phyloP scores from a whole-genome alignment of 108 stramenopile genomes.

The Cyclotella cryptica region DNA sequence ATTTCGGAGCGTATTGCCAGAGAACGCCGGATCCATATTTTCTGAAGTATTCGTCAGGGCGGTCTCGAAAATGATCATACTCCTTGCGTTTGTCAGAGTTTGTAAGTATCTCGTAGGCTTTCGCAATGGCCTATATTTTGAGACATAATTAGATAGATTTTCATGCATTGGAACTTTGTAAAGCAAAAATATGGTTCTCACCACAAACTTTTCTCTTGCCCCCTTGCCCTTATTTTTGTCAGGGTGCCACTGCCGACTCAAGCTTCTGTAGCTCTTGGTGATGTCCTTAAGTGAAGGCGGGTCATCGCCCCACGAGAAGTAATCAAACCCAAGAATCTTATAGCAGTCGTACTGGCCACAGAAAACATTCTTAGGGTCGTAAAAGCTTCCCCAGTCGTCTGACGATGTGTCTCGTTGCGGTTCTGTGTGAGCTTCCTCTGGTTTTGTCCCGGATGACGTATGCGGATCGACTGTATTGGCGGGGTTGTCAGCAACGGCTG shows the following conservation, averaged over 20 bases:
- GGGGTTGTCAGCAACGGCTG: too few species aligned
- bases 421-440: too few species aligned
- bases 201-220: conserved; percentile 86
- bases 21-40: conserved; percentile 81
- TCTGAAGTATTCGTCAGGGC: conserved; percentile 81
- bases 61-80: conserved; percentile 82
- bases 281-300: conserved; percentile 76
- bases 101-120: conserved; percentile 86
- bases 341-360: conserved; percentile 92
- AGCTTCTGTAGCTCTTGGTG: conserved; percentile 76
- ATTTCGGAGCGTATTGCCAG: conserved; percentile 84
- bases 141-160: not conserved
- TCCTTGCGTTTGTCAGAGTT: conserved; percentile 69
- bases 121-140: conserved; percentile 69
- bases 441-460: too few species aligned
- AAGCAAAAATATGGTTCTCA: conserved; percentile 37
- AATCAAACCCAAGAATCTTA: conserved; percentile 89
- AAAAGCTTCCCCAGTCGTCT: conserved; percentile 85
- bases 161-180: not conserved
- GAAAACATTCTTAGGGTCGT: conserved; percentile 87
- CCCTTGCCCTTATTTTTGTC: conserved; percentile 84
- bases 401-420: not conserved
- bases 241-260: conserved; percentile 85
- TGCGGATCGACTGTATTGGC: too few species aligned
- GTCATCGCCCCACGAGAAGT: conserved; percentile 66